Base-by-base conservation (phyloP, 768 basidiomycete species). In the Lentinula raphanica region DNA sequence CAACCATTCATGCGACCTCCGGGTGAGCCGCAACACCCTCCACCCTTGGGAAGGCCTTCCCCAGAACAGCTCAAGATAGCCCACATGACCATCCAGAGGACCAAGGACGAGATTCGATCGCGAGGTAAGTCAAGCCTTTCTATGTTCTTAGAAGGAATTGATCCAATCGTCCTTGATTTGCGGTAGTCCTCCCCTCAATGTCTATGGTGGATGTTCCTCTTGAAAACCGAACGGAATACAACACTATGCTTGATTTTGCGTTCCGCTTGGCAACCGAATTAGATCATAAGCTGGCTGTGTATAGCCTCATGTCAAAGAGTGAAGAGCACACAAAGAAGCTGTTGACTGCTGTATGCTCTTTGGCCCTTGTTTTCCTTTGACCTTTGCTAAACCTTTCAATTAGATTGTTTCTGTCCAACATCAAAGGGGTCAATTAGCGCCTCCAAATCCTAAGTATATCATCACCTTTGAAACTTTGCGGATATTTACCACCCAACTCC, bases 191-290 rank as follows among this genome's bases (percentile, higher is more conserved):
- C 40, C 68, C 65, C 6, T 66, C 62, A 45, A 74, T 78, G 66
- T 53, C 64, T 8, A 49, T 63, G 7, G 64, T 74, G 17, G 75
- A 77, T 17, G 63, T 88, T 27, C 75, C 84, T 4, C 72, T 77
- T 8, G 82, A 84, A 1, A 84, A 83, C 58, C 76, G 81, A 44
- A 58, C 72, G 42, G 84, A 84, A 55, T 89, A 80, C 62, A 78
- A 75, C 54, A 64, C 66, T 23, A 40, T 79, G 5, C 71, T 88
- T 28, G 84, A 86, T 49, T 74, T 78, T 35, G 64, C 84, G 15
- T 67, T 67, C 65, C 80, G 76, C 50, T 65, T 73, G 50, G 74
- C 75, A 39, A 45, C 49, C 12, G 84, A 87, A 0, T 68, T 86
- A 23, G 83, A 88, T 3, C 45, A 58, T 35, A 83, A 76, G 62